phyloP scores from a whole-genome alignment of 352 stramenopile genomes.

The Globisporangium recalcitrans region DNA sequence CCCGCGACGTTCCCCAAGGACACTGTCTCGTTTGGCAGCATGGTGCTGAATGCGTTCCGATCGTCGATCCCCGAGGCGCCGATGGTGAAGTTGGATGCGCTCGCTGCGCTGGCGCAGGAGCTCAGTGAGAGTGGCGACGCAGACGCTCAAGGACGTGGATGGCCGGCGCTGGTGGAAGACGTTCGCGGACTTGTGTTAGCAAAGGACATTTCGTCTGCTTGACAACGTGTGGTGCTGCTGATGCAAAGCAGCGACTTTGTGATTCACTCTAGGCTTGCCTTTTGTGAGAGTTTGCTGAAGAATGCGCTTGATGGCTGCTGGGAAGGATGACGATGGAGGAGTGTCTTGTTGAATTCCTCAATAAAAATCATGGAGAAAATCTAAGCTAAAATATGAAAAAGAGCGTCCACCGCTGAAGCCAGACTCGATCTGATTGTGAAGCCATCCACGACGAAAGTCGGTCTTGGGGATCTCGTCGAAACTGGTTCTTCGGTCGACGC shows the following conservation, averaged over 20 bases:
- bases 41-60: constrained; percentile 41
- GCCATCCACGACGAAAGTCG: background rate
- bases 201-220: constrained; percentile 33
- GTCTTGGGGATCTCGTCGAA: background rate
- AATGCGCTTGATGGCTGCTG: background rate
- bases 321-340: constrained; percentile 1
- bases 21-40: constrained; percentile 27
- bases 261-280: background rate
- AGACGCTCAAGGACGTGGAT: constrained; percentile 10
- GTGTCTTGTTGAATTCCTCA: background rate
- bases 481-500: background rate
- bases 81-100: constrained; percentile 23
- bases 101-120: constrained; percentile 19
- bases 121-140: background rate
- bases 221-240: background rate
- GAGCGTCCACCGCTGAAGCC: background rate
- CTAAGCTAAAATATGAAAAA: constrained; percentile 3
- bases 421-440: background rate
- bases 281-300: background rate
- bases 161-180: constrained; percentile 20
- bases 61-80: constrained; percentile 30
- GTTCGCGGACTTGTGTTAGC: constrained; percentile 28
- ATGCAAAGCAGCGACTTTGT: background rate
- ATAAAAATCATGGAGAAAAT: constrained; percentile 12
- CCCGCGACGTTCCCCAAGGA: constrained; percentile 39